Conservation (phyloP, 371 early-diverging fungal species). For the Catenaria anguillulae region DNA sequence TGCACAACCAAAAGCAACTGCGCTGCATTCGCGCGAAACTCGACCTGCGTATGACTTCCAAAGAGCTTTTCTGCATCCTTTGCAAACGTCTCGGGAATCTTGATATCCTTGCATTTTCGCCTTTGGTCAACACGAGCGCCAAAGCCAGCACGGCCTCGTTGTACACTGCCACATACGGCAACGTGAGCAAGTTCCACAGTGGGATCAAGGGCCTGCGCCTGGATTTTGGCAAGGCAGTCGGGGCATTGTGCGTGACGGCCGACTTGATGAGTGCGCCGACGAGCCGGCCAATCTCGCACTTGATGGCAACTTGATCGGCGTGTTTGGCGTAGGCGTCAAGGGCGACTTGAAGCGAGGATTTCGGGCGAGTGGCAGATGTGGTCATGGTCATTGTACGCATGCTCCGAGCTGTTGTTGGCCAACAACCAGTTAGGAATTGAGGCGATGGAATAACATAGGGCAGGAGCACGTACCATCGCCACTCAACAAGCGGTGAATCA, state of each 20-base stretch:
- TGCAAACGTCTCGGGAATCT: neutral
- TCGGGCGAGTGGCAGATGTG: too few relatives aligned
- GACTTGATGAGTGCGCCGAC: neutral
- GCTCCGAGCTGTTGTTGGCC: neutral
- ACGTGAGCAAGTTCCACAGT: neutral
- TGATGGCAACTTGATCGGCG: neutral
- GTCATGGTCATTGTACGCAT: neutral
- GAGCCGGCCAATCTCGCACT: conserved; percentile 1
- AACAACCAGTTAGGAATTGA: too few relatives aligned
- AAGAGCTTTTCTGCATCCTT: neutral
- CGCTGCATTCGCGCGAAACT: neutral
- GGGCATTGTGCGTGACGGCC: neutral
- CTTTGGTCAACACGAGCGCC: neutral
- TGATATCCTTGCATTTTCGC: neutral
- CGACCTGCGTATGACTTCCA: neutral
- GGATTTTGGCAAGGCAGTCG: neutral
- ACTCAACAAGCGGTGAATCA: neutral
- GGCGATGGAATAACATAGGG: too few relatives aligned
- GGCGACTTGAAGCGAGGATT: neutral
- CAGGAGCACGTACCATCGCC: neutral
- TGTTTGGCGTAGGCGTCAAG: neutral
- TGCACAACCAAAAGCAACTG: neutral
- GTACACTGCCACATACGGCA: neutral
- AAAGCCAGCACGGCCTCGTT: neutral
- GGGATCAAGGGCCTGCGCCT: neutral